These are phyloP conservation scores for Alternaria triticina DNA, from an alignment of 2,329 filamentous ascomycete species.

Conservation along the genomic window DNA sequence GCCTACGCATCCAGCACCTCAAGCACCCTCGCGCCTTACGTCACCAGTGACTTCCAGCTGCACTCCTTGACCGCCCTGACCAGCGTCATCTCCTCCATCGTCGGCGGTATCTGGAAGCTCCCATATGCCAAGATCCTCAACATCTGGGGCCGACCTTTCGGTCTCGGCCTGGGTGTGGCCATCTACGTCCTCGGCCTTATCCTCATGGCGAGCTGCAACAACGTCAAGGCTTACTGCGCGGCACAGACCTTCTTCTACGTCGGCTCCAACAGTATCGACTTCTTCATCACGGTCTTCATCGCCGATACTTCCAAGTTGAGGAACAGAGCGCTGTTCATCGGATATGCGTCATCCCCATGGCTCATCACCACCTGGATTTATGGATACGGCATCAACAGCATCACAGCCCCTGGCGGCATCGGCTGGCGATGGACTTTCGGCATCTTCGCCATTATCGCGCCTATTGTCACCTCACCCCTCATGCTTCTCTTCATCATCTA, in stretches of 20 bases:
- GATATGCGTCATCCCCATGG: slow-evolving; percentile 48
- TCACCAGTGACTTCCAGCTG: slow-evolving; percentile 47
- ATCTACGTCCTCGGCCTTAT: slow-evolving; percentile 57
- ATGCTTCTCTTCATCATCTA: slow-evolving; percentile 64
- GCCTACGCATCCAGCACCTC: slow-evolving; percentile 53
- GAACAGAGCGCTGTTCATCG: slow-evolving; percentile 67
- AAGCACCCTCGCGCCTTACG: slow-evolving; percentile 49
- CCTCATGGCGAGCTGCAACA: slow-evolving; percentile 70
- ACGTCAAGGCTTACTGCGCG: slow-evolving; percentile 68
- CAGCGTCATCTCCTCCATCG: slow-evolving; percentile 46
- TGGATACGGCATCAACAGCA: slow-evolving; percentile 35
- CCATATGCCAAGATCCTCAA: slow-evolving; percentile 54
- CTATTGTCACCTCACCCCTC: slow-evolving; percentile 66
- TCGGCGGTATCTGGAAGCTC: slow-evolving; percentile 50
- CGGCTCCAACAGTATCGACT: slow-evolving; percentile 65
- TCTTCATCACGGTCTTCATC: slow-evolving; percentile 69
- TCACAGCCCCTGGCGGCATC: slow-evolving; percentile 55
- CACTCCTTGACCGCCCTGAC: slow-evolving; percentile 50
- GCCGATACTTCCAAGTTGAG: slow-evolving; percentile 71
- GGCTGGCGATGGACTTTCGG: slow-evolving; percentile 73
- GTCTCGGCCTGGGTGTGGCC: slow-evolving; percentile 44
- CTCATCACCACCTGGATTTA: slow-evolving; percentile 42
- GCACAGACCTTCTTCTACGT: slow-evolving; percentile 72
- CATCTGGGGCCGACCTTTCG: slow-evolving; percentile 51
- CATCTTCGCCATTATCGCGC: slow-evolving; percentile 69